A percentile compares a stretch with the other conserved stretches of the same genome.
Evolutionary conservation across 805 yeast species (phyloP).

Genomic region (Myxozyma nipponensis): DNA sequence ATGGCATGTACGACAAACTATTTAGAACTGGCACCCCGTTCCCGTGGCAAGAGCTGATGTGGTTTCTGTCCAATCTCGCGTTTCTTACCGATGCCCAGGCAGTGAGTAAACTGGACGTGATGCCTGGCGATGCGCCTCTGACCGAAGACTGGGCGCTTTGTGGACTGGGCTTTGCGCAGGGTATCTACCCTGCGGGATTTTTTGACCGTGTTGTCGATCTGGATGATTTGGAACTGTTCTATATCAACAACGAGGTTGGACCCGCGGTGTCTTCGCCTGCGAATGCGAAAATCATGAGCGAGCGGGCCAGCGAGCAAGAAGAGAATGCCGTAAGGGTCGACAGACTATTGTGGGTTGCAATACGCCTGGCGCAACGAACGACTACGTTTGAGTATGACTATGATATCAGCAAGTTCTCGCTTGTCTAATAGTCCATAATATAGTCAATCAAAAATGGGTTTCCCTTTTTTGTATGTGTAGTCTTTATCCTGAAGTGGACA

Average conservation of each 20-base stretch:
- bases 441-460: too few relatives aligned
- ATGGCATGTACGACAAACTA: not conserved
- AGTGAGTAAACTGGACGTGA: constrained; percentile 1
- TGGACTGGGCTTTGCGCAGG: constrained; percentile 1
- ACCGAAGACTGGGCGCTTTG: constrained; percentile 17
- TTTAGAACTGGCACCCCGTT: constrained; percentile 1
- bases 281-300: not conserved
- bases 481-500: too few relatives aligned
- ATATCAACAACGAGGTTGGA: not conserved
- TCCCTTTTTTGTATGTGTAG: too few relatives aligned
- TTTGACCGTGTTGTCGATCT: not conserved
- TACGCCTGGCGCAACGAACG: constrained; percentile 7
- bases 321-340: constrained; percentile 15
- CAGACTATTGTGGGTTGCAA: constrained; percentile 18
- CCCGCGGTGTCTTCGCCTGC: not conserved
- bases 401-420: not conserved
- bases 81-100: constrained; percentile 17
- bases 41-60: constrained; percentile 23
- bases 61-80: constrained; percentile 15
- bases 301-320: not conserved
- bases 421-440: too few relatives aligned
- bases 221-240: constrained; percentile 7
- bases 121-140: constrained; percentile 7
- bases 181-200: not conserved
- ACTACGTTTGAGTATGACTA: not conserved